Percentiles rank a stretch among this genome's conserved stretches.
phyloP scores from a whole-genome alignment of 106 monocot species.

The Dendrobium catenatum region DNA sequence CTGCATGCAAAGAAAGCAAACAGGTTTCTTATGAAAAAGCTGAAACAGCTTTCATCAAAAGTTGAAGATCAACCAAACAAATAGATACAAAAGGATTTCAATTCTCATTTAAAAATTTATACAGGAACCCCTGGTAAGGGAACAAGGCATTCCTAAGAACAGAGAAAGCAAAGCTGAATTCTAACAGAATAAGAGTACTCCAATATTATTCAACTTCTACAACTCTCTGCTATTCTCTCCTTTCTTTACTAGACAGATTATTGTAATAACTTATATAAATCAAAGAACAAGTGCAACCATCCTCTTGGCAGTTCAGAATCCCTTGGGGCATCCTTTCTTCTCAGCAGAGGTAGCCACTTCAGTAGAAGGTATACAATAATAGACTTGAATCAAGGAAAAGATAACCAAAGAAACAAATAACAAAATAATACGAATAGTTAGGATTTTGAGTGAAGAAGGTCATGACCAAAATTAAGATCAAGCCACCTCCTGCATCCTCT shows the following conservation, averaged over 20 bases:
- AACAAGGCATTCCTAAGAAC: background rate
- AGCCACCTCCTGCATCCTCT: slow-evolving; percentile 41
- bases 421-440: background rate
- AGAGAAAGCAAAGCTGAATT: background rate
- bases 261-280: slow-evolving; percentile 12
- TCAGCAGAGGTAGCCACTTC: background rate
- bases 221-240: too few relatives aligned
- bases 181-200: background rate
- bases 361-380: background rate
- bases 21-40: too few relatives aligned
- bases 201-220: too few relatives aligned
- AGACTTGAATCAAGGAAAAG: background rate
- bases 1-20: too few relatives aligned
- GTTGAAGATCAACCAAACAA: too few relatives aligned
- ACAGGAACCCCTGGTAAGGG: background rate
- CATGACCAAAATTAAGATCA: background rate
- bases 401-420: slow-evolving; percentile 4
- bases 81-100: too few relatives aligned
- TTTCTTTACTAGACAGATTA: too few relatives aligned
- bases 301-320: background rate
- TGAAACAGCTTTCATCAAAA: too few relatives aligned
- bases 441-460: background rate
- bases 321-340: slow-evolving; percentile 8
- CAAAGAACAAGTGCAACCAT: slow-evolving; percentile 5
- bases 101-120: background rate